Conservation (phyloP, 306 rosid species). For the Prunus mume region DNA sequence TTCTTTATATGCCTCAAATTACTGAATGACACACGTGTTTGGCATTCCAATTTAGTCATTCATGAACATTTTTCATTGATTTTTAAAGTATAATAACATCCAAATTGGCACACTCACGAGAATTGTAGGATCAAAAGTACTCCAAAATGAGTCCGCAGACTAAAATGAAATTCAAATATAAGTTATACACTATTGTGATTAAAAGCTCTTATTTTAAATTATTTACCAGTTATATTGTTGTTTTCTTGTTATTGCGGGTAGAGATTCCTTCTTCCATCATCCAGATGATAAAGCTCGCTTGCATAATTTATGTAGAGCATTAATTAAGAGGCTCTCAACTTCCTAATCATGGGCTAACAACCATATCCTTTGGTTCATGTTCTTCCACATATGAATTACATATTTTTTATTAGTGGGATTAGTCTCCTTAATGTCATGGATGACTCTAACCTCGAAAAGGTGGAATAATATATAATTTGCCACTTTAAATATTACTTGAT, state of each 20-base stretch:
- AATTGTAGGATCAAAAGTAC: too few relatives aligned
- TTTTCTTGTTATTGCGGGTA: constrained; percentile 9
- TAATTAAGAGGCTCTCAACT: constrained; percentile 36
- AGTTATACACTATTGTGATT: too few relatives aligned
- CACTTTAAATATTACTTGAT: neutral
- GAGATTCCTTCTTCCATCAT: constrained; percentile 26
- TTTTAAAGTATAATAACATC: too few relatives aligned
- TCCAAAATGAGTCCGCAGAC: too few relatives aligned
- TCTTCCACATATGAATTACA: constrained; percentile 28
- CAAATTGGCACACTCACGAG: too few relatives aligned
- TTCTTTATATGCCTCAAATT: too few relatives aligned
- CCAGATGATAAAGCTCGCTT: neutral
- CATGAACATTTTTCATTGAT: too few relatives aligned
- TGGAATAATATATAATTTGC: constrained; percentile 15
- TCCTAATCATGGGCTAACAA: constrained; percentile 43
- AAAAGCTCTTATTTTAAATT: constrained; percentile 3
- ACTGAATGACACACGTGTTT: too few relatives aligned
- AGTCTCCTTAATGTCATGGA: constrained; percentile 40
- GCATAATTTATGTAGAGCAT: neutral
- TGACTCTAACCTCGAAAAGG: constrained; percentile 36
- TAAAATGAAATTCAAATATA: too few relatives aligned
- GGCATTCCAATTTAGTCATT: too few relatives aligned
- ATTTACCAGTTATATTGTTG: neutral
- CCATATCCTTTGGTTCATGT: constrained; percentile 44
- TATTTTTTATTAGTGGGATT: constrained; percentile 21